phyloP scores from a whole-genome alignment of 768 basidiomycete species.

The Termitomyces eurrhizus region DNA sequence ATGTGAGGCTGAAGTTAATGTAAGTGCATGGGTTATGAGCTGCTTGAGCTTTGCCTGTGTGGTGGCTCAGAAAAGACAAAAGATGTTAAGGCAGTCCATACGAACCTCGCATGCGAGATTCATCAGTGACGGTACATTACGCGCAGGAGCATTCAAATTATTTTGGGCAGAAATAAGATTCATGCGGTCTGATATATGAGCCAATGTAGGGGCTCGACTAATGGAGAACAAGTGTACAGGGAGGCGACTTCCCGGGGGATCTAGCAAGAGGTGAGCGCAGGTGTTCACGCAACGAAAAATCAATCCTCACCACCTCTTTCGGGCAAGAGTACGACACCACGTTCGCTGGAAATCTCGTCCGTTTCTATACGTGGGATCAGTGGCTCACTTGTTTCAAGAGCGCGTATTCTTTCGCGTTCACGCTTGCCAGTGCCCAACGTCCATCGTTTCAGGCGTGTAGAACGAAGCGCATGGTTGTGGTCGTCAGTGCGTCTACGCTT shows the following conservation, averaged over 20 bases:
- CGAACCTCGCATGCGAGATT: constrained; percentile 74
- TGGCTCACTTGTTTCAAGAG: constrained; percentile 38
- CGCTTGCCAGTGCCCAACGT: constrained; percentile 64
- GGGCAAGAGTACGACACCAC: constrained; percentile 57
- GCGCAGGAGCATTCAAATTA: constrained; percentile 56
- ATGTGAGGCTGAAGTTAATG: constrained; percentile 71
- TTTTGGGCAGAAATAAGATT: constrained; percentile 82
- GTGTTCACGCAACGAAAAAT: not conserved
- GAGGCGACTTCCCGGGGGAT: constrained; percentile 66
- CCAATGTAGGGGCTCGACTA: constrained; percentile 67
- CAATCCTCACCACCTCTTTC: constrained; percentile 62
- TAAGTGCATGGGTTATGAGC: constrained; percentile 75
- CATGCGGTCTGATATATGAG: constrained; percentile 76
- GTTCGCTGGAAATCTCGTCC: constrained; percentile 70
- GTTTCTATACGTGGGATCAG: constrained; percentile 40
- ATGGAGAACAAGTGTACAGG: constrained; percentile 72
- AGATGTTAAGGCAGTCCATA: not conserved
- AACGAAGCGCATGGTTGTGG: constrained; percentile 51
- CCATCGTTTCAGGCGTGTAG: constrained; percentile 70
- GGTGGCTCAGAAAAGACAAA: constrained; percentile 1
- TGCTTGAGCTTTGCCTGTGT: constrained; percentile 77
- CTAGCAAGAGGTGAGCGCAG: constrained; percentile 28
- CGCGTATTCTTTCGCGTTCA: constrained; percentile 69
- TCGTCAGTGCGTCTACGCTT: constrained; percentile 64
- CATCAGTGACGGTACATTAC: constrained; percentile 63